phyloP scores from a whole-genome alignment of 192 early-diverging fungal species.

The Coemansia sp. region DNA sequence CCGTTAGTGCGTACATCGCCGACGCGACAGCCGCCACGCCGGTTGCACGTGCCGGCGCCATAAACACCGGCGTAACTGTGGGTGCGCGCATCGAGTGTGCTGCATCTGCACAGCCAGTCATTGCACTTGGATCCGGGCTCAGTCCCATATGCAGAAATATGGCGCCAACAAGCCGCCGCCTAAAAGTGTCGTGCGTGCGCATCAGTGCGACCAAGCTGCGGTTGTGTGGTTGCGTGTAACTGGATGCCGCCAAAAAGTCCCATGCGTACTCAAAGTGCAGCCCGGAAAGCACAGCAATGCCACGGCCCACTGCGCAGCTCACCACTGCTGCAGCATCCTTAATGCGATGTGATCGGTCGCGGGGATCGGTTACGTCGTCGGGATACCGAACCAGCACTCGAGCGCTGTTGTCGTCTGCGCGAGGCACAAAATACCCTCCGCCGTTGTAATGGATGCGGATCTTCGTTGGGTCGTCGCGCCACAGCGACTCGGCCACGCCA shows the following conservation, averaged over 20 bases:
- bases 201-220: constrained; percentile 55
- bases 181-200: constrained; percentile 48
- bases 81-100: constrained; percentile 25
- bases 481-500: constrained; percentile 24
- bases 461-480: constrained; percentile 35
- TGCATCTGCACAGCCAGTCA: constrained; percentile 16
- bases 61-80: constrained; percentile 29
- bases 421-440: constrained; percentile 64
- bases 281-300: constrained; percentile 71
- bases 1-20: constrained; percentile 31
- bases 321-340: constrained; percentile 61
- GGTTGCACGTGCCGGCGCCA: constrained; percentile 37
- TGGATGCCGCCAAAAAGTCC: constrained; percentile 55
- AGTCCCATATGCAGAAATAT: constrained; percentile 61
- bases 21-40: constrained; percentile 26
- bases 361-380: constrained; percentile 39
- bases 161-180: constrained; percentile 58
- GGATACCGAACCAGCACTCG: constrained; percentile 46
- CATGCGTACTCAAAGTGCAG: constrained; percentile 83
- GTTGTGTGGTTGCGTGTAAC: constrained; percentile 52
- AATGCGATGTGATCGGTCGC: constrained; percentile 25
- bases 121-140: constrained; percentile 59
- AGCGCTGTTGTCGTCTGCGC: constrained; percentile 14
- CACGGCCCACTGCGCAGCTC: constrained; percentile 64
- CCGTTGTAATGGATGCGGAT: constrained; percentile 70